Conservation (phyloP, 1,284 basidiomycete genomes). For the Fomitopsis betulina region DNA sequence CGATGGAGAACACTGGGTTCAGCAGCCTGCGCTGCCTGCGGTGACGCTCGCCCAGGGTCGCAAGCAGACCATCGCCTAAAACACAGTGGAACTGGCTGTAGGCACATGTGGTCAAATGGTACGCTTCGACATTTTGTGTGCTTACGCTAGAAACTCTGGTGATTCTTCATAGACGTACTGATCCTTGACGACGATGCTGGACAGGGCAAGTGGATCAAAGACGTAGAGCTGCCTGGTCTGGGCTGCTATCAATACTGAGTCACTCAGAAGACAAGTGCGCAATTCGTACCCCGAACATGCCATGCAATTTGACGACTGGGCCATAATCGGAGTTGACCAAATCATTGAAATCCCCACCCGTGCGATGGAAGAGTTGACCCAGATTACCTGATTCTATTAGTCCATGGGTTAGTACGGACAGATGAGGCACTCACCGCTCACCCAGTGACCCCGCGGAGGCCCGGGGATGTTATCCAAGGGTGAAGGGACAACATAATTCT, state of each 20-base stretch:
- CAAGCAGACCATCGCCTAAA: slow-evolving; percentile 15
- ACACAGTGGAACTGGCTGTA: slow-evolving; percentile 7
- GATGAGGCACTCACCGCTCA: slow-evolving; percentile 10
- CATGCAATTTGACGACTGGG: slow-evolving; percentile 8
- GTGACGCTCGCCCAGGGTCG: slow-evolving; percentile 17
- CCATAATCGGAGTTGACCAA: slow-evolving; percentile 12
- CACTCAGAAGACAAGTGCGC: not conserved
- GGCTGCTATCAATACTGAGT: not conserved
- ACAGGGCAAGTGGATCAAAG: slow-evolving; percentile 15
- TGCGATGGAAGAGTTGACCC: slow-evolving; percentile 13
- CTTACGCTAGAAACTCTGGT: slow-evolving; percentile 11
- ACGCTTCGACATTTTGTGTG: not conserved
- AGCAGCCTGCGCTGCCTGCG: slow-evolving; percentile 22
- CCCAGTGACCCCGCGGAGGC: slow-evolving; percentile 12
- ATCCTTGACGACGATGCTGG: slow-evolving; percentile 13
- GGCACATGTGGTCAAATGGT: too few species aligned
- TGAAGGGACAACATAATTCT: not conserved
- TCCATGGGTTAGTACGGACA: not conserved
- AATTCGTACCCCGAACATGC: slow-evolving; percentile 11
- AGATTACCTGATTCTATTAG: slow-evolving; percentile 10
- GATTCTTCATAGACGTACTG: slow-evolving; percentile 13
- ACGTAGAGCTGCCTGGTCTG: slow-evolving; percentile 14
- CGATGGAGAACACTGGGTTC: slow-evolving; percentile 22
- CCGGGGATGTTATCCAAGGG: slow-evolving; percentile 20
- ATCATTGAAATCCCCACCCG: slow-evolving; percentile 14